Evolutionary conservation across 75 land plant genomes (phyloP), one percentile per base, ranked within the genome.

Genomic region (Selaginella moellendorffii): DNA sequence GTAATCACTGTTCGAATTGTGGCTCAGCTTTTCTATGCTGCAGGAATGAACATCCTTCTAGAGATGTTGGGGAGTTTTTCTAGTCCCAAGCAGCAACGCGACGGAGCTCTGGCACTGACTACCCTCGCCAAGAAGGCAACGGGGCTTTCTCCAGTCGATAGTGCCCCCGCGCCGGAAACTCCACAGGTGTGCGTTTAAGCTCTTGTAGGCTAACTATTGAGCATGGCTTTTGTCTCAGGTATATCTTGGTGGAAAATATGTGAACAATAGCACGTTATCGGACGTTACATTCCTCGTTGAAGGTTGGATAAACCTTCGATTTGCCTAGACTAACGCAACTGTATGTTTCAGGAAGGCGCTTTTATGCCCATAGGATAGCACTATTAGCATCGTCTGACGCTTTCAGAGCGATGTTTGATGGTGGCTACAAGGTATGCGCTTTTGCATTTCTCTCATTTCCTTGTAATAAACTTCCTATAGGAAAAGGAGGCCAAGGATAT

Each of bases 371-470:
- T 63, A 75, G 90, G 59, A 89, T 85, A 65, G 93, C 96, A 27
- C 59, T 93, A 20, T 81, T 93, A 77, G 99, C 99, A 51, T 88
- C 99, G 27, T 93, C 99, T 18, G 99, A 93, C 72, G 87, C 96
- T 53, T 93, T 93, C 56, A 85, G 99, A 62, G 99, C 99, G 23
- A 93, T 93, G 99, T 89, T 93, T 79, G 96, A 93, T 76, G 99
- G 99, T 75, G 99, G 99, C 29, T 93, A 93, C 66, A 68, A 84
- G 87, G 99, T 93, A 9, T 42, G 18, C 12, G 28, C 10, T 18
- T 2, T 28, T 54, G 51, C 18, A 19, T 36, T 63, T 30, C 22
- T 62, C 59, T 18, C 18, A 28, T 24, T 36, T 5, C 30, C 30
- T 63, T 46, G 14, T 46, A 2, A 21, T 63, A 30, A 22, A 65